These are phyloP conservation scores for Blastobotrys niveus DNA, from an alignment of 1,139 yeast genomes.

Conservation along the genomic window DNA sequence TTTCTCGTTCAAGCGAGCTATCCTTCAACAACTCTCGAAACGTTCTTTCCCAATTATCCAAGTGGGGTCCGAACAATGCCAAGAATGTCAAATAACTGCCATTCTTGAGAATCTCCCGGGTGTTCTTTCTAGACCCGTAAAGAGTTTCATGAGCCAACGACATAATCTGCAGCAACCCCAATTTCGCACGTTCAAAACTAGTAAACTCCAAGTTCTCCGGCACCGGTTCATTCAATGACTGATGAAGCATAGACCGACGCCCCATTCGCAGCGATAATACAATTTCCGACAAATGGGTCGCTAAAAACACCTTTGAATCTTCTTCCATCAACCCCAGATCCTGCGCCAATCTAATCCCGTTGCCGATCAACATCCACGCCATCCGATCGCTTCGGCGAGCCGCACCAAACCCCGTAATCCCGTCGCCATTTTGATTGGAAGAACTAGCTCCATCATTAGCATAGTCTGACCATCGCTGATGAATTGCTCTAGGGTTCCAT, in stretches of 20 bases:
- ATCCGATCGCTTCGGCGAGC: slow-evolving; percentile 80
- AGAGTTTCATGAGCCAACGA: slow-evolving; percentile 79
- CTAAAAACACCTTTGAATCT: slow-evolving; percentile 67
- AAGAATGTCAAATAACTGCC: slow-evolving; percentile 66
- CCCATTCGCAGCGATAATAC: slow-evolving; percentile 37
- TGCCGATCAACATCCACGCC: slow-evolving; percentile 93
- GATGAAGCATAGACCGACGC: slow-evolving; percentile 33
- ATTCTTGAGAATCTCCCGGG: slow-evolving; percentile 37
- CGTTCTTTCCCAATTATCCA: slow-evolving; percentile 71
- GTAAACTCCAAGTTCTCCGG: slow-evolving; percentile 45
- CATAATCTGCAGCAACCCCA: slow-evolving; percentile 72
- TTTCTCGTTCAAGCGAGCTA: slow-evolving; percentile 57
- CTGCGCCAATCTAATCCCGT: slow-evolving; percentile 80
- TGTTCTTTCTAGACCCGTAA: slow-evolving; percentile 44
- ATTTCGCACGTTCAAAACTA: slow-evolving; percentile 64
- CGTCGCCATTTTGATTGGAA: slow-evolving; percentile 35
- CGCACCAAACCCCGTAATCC: slow-evolving; percentile 72
- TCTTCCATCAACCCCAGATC: slow-evolving; percentile 77
- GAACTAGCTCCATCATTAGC: slow-evolving; percentile 47
- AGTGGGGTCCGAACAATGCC: slow-evolving; percentile 65
- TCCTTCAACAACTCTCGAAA: slow-evolving; percentile 53
- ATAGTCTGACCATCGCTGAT: slow-evolving; percentile 82
- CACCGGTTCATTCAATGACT: slow-evolving; percentile 31
- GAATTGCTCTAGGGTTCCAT: slow-evolving; percentile 94
- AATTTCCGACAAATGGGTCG: slow-evolving; percentile 80